These are phyloP conservation scores for Peronosclerospora sorghi DNA, from an alignment of 352 stramenopile species.

Conservation along the genomic window DNA sequence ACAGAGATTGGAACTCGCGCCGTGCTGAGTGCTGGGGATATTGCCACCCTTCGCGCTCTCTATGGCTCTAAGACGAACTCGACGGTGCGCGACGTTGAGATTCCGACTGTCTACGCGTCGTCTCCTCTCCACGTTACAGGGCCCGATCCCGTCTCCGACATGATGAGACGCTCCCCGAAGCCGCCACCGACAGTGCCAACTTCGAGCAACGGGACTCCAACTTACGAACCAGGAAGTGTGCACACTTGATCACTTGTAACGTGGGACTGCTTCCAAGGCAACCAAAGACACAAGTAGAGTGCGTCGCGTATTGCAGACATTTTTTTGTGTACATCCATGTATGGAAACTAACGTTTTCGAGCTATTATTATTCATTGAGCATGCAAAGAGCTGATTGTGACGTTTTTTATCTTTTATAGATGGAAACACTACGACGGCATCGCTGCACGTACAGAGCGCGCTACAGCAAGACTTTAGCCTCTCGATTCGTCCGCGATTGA, in stretches of 20 bases:
- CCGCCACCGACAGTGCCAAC: background rate
- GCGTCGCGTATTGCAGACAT: no score
- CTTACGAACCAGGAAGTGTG: background rate
- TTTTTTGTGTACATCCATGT: no score
- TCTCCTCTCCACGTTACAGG: slow-evolving; percentile 4
- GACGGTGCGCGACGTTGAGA: slow-evolving; percentile 18
- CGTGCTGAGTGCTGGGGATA: slow-evolving; percentile 45
- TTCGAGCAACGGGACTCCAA: background rate
- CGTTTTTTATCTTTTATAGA: no score
- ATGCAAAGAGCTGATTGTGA: no score
- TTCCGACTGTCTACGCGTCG: slow-evolving; percentile 17
- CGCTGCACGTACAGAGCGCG: no score
- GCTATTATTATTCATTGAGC: no score
- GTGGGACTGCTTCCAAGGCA: no score
- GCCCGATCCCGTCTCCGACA: slow-evolving; percentile 13
- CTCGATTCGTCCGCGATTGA: background rate
- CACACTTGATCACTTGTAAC: no score
- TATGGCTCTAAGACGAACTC: slow-evolving; percentile 36
- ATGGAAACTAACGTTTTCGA: no score
- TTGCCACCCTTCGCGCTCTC: slow-evolving; percentile 48
- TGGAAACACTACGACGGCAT: no score
- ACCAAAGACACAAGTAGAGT: no score
- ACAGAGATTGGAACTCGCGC: slow-evolving; percentile 44
- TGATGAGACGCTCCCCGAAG: slow-evolving; percentile 9
- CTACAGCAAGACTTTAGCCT: no score